These are phyloP conservation scores for Cornus kousa DNA, from an alignment of 148 eudicot species.

Conservation along the genomic window DNA sequence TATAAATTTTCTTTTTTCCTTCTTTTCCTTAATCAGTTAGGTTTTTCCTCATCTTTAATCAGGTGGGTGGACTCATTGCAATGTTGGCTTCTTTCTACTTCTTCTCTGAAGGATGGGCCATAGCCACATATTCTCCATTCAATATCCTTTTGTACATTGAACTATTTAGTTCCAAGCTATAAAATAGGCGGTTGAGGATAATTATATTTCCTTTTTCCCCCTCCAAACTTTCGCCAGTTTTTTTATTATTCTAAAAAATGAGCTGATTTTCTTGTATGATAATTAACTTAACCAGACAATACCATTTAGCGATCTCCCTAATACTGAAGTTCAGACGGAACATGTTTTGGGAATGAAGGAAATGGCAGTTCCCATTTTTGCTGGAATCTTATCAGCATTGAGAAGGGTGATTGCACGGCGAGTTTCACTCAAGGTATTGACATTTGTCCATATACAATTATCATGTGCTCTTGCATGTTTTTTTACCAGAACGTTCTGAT, in stretches of 20 bases:
- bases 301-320: slow-evolving; percentile 60
- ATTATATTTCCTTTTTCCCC: background rate
- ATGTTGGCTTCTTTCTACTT: slow-evolving; percentile 85
- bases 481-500: background rate
- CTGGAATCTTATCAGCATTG: slow-evolving; percentile 94
- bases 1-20: background rate
- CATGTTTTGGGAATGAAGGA: slow-evolving; percentile 54
- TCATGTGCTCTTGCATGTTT: background rate
- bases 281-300: slow-evolving; percentile 59
- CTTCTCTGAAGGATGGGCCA: slow-evolving; percentile 96
- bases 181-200: background rate
- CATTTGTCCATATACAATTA: slow-evolving; percentile 5
- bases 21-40: slow-evolving; percentile 3
- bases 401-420: slow-evolving; percentile 93
- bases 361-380: slow-evolving; percentile 74
- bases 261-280: slow-evolving; percentile 5
- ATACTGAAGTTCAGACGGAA: slow-evolving; percentile 48
- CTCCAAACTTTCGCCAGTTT: too few species aligned
- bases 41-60: slow-evolving; percentile 20
- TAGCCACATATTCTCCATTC: slow-evolving; percentile 74
- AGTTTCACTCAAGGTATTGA: slow-evolving; percentile 82
- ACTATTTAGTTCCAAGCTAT: background rate
- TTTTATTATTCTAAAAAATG: slow-evolving; percentile 4
- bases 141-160: slow-evolving; percentile 63
- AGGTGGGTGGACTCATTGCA: slow-evolving; percentile 89